Conservation (phyloP, 2,329 filamentous ascomycete genomes). For the Immersiporthe knoxdaviesiana region DNA sequence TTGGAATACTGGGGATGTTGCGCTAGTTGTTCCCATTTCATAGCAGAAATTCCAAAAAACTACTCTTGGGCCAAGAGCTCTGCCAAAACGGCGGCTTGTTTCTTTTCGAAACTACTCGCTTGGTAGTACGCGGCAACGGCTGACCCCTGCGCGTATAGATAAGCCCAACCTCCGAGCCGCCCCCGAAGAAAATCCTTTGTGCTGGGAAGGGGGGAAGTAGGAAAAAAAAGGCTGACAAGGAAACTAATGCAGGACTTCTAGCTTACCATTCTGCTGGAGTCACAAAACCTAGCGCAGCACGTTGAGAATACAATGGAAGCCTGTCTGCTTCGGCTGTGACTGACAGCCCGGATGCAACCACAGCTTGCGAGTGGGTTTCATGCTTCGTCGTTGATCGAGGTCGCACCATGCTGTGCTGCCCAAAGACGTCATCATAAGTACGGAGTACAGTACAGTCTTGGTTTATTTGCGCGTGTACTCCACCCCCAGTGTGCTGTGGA, state of each 20-base stretch:
- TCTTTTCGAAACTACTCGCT: not conserved
- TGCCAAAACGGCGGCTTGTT: not conserved
- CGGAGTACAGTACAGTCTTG: not conserved
- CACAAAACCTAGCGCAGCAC: not conserved
- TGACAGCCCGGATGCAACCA: not conserved
- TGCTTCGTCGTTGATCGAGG: not conserved
- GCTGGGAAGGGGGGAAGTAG: not conserved
- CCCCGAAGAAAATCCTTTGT: not conserved
- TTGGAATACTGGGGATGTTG: not conserved
- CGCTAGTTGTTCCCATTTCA: not conserved
- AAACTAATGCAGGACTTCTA: conserved; percentile 11
- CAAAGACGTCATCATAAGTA: not conserved
- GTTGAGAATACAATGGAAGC: not conserved
- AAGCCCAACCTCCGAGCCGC: not conserved
- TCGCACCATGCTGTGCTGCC: not conserved
- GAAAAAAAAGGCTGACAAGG: not conserved
- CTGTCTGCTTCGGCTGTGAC: not conserved
- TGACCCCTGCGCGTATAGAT: conserved; percentile 6
- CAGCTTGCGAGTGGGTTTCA: not conserved
- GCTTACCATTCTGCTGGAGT: conserved; percentile 12
- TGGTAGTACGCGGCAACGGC: no score
- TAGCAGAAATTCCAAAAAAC: not conserved
- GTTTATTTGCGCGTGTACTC: not conserved
- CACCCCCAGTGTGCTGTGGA: not conserved
- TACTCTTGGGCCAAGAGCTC: not conserved